A percentile compares a stretch with the other conserved stretches of the same genome.
phyloP scores from a whole-genome alignment of 768 basidiomycete species.

The Podaxis pistillaris region DNA sequence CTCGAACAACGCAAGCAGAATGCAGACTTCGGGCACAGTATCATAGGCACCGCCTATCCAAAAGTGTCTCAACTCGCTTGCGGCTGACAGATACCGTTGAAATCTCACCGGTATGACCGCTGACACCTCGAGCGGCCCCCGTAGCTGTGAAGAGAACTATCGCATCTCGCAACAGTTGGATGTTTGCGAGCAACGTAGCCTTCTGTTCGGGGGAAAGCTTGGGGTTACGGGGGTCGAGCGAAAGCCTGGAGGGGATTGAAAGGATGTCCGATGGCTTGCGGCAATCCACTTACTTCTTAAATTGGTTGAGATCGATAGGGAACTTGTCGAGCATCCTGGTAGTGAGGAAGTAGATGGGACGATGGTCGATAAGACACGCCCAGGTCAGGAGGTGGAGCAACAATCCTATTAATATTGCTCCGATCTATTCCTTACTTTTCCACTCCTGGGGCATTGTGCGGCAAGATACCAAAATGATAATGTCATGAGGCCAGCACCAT shows the following conservation, averaged over 20 bases:
- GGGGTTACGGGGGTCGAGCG: slow-evolving; percentile 68
- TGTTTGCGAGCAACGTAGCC: slow-evolving; percentile 59
- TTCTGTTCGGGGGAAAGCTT: slow-evolving; percentile 64
- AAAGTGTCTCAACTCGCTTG: slow-evolving; percentile 4
- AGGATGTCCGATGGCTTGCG: background rate
- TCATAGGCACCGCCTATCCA: slow-evolving; percentile 59
- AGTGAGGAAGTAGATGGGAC: slow-evolving; percentile 12
- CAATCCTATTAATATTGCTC: slow-evolving; percentile 2
- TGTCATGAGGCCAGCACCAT: background rate
- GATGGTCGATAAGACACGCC: background rate
- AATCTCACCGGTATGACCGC: slow-evolving; percentile 73
- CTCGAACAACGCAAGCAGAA: slow-evolving; percentile 74
- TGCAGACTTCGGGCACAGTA: slow-evolving; percentile 83
- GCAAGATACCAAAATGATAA: background rate
- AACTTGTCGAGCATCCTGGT: slow-evolving; percentile 43
- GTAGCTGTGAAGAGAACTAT: slow-evolving; percentile 87
- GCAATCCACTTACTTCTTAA: slow-evolving; percentile 56
- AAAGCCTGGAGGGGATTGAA: slow-evolving; percentile 43
- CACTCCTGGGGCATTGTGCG: background rate
- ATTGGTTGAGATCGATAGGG: slow-evolving; percentile 76
- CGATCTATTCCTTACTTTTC: background rate
- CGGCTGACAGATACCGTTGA: background rate
- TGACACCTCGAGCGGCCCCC: slow-evolving; percentile 82
- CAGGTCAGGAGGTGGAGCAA: slow-evolving; percentile 1
- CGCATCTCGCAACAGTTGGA: slow-evolving; percentile 79